These are phyloP conservation scores for Claviceps monticola DNA, from an alignment of 2,329 filamentous ascomycete genomes.

Conservation along the genomic window DNA sequence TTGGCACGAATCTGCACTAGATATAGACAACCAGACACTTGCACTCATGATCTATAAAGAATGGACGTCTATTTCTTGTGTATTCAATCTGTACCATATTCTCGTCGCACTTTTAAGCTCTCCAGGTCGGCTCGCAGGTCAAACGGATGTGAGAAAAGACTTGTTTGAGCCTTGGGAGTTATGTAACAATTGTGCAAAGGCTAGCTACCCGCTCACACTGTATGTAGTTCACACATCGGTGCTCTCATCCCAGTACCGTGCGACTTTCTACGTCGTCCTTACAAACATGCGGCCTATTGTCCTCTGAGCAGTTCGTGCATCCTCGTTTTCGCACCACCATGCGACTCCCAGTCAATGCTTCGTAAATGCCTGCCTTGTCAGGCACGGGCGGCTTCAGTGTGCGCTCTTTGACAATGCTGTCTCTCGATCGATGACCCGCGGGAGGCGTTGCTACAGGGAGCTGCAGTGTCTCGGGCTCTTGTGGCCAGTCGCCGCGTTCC, in stretches of 20 bases:
- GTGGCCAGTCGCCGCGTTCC: slow-evolving; percentile 6
- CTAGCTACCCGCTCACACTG: too few relatives aligned
- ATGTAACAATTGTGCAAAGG: too few relatives aligned
- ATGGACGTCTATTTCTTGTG: neutral
- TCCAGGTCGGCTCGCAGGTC: too few relatives aligned
- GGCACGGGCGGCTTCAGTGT: slow-evolving; percentile 8
- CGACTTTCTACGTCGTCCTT: slow-evolving; percentile 13
- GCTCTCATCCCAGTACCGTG: neutral
- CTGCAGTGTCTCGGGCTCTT: neutral
- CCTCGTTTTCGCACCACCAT: slow-evolving; percentile 4
- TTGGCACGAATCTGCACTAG: too few relatives aligned
- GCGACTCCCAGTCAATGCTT: slow-evolving; percentile 13
- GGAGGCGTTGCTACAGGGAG: neutral
- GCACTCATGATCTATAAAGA: neutral
- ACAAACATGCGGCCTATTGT: slow-evolving; percentile 18
- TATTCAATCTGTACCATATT: too few relatives aligned
- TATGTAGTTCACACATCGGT: neutral
- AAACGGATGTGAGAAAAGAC: too few relatives aligned
- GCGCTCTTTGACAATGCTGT: slow-evolving; percentile 10
- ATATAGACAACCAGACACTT: too few relatives aligned
- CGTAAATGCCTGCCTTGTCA: slow-evolving; percentile 12
- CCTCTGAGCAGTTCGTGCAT: slow-evolving; percentile 18
- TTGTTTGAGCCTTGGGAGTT: too few relatives aligned
- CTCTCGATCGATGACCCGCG: slow-evolving; percentile 6
- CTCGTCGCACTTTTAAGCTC: too few relatives aligned